These are phyloP conservation scores for Clonostachys byssicola DNA, from an alignment of 2,329 filamentous ascomycete genomes.

Conservation along the genomic window DNA sequence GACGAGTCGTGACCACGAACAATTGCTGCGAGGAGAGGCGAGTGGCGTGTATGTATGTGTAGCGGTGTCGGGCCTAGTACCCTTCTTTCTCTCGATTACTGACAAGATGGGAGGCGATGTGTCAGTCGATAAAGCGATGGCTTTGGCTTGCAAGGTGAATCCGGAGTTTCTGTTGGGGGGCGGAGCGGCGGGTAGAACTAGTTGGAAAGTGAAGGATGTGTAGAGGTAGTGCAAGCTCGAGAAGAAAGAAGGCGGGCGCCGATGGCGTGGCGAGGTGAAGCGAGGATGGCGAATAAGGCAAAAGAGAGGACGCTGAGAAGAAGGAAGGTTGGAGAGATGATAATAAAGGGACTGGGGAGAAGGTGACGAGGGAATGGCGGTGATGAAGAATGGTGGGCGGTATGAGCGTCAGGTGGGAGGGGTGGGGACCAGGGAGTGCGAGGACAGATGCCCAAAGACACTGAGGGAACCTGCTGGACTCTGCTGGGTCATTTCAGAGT, in stretches of 20 bases:
- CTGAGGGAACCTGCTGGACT: no score
- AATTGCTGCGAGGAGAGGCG: neutral
- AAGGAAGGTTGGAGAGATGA: conserved; percentile 18
- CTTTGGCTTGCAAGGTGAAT: neutral
- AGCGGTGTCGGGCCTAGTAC: neutral
- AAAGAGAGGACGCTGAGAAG: conserved; percentile 16
- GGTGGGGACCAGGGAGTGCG: no score
- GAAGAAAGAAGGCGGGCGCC: conserved; percentile 21
- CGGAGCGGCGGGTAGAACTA: conserved; percentile 1
- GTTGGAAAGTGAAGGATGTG: conserved; percentile 8
- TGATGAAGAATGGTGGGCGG: conserved; percentile 23
- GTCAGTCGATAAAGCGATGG: neutral
- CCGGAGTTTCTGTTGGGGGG: neutral
- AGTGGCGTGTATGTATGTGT: neutral
- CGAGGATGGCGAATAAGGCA: conserved; percentile 17
- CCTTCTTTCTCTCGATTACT: neutral
- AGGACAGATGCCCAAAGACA: no score
- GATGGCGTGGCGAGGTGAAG: conserved; percentile 7
- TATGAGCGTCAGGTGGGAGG: no score
- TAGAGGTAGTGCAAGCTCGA: conserved; percentile 21
- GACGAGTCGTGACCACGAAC: neutral
- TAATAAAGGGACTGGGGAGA: conserved; percentile 17
- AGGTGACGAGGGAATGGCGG: conserved; percentile 22
- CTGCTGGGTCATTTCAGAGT: no score
- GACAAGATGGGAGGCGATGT: neutral